Base-by-base conservation (phyloP, 2,329 filamentous ascomycete species). In the Fonsecaea erecta region DNA sequence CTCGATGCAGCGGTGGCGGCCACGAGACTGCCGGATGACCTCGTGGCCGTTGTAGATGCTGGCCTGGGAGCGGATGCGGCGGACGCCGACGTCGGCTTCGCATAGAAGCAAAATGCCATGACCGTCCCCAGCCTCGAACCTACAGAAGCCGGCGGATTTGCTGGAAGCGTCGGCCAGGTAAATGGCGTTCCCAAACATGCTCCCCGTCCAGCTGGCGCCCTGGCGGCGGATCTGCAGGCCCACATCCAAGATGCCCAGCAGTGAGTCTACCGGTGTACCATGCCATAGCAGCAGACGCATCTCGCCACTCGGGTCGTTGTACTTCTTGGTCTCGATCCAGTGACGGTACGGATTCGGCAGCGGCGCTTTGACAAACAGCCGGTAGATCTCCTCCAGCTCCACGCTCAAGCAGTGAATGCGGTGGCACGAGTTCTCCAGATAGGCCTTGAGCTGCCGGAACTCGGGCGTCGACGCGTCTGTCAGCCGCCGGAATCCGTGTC, bases 171-270 rank as follows among this genome's bases (percentile, higher is more conserved):
- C 55, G 55, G 55, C 55, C 24, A 58, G 55, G 32, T 58, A 58
- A 34, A 58, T 58, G 18, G 24, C 55, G 34, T 58, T 58, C 34
- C 55, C 55, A n/a, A 58, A 58, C 55, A 58, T 58, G 55, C 34
- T 58, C 9, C 55, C 55, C 30, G 55, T 58, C 55, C 55, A 58
- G 34, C 34, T 58, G 16, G 34, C 37, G 9, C 55, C 55, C 3
- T 7, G 55, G 9, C 55, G 30, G 32, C 55, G 55, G 34, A 58
- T 48, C 34, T 58, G 55, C 37, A 58, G 34, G 9, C 55, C 55
- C 7, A 58, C 34, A 7, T 58, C 55, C 11, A 58, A 34, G 55
- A 58, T 58, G 12, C 55, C 55, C 11, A 58, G 55, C 16, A 58
- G 55, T n/a, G 55, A 58, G 55, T 58, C 55, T 4, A 58, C 34